Conservation (phyloP, 2,329 filamentous ascomycete species). For the Ceratocystis destructans region DNA sequence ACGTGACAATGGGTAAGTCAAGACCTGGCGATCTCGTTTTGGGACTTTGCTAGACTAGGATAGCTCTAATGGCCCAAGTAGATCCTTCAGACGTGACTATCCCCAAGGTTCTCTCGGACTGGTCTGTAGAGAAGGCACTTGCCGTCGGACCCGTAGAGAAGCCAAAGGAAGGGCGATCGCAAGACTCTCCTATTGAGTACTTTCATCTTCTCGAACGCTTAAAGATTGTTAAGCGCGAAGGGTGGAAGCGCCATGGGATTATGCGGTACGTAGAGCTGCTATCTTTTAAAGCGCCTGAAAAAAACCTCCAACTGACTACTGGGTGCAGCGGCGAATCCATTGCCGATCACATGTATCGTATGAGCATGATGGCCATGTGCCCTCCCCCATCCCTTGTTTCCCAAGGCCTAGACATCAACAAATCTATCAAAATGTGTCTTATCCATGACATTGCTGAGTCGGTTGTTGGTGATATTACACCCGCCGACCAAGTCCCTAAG, state of each 20-base stretch:
- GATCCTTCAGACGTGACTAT: constrained; percentile 22
- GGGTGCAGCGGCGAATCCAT: constrained; percentile 65
- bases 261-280: constrained; percentile 30
- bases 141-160: constrained; percentile 25
- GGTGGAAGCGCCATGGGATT: constrained; percentile 84
- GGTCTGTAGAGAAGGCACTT: constrained; percentile 22
- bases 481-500: constrained; percentile 77
- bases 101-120: constrained; percentile 21
- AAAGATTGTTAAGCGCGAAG: constrained; percentile 92
- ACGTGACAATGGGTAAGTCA: constrained; percentile 5
- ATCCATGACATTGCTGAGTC: constrained; percentile 96
- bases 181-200: constrained; percentile 65
- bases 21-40: not conserved
- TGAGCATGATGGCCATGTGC: constrained; percentile 91
- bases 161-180: constrained; percentile 40
- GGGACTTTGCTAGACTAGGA: too few species aligned
- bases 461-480: constrained; percentile 95
- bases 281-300: not conserved
- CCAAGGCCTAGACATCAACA: constrained; percentile 54
- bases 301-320: not conserved
- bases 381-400: constrained; percentile 61
- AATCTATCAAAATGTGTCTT: constrained; percentile 89
- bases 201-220: constrained; percentile 89
- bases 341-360: constrained; percentile 98
- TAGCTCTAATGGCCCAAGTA: constrained; percentile 12